Evolutionary conservation across 371 early-diverging fungal genomes (phyloP).

Genomic region (Conidiobolus incongruus): DNA sequence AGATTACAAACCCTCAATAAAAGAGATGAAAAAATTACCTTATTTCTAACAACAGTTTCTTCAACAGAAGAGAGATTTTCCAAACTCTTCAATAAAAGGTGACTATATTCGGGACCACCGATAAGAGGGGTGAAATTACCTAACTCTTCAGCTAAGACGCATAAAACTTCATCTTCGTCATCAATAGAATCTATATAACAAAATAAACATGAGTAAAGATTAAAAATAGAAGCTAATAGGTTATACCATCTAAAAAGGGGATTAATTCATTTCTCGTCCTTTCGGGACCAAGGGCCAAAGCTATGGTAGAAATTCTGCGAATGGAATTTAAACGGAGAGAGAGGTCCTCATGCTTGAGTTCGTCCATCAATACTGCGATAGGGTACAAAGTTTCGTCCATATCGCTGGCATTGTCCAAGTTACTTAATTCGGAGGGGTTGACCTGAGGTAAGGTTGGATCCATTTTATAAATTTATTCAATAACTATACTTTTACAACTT

Average conservation of each 20-base stretch:
- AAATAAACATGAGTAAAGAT: not conserved
- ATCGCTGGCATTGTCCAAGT: too few relatives aligned
- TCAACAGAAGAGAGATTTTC: slow-evolving; percentile 92
- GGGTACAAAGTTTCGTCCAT: slow-evolving; percentile 30
- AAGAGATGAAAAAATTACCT: slow-evolving; percentile 26
- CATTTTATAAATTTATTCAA: too few relatives aligned
- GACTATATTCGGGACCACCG: slow-evolving; percentile 70
- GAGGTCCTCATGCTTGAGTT: slow-evolving; percentile 93
- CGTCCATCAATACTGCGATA: slow-evolving; percentile 84
- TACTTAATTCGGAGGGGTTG: too few relatives aligned
- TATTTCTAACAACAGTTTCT: slow-evolving; percentile 89
- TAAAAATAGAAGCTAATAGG: too few relatives aligned
- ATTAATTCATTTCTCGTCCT: slow-evolving; percentile 87
- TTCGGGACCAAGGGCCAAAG: slow-evolving; percentile 83
- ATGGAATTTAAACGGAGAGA: slow-evolving; percentile 79
- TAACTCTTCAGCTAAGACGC: slow-evolving; percentile 82
- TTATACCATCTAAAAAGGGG: slow-evolving; percentile 93
- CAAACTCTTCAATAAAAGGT: slow-evolving; percentile 67
- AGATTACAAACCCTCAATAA: not conserved
- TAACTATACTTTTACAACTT: too few relatives aligned
- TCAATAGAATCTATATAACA: slow-evolving; percentile 80
- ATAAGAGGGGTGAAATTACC: slow-evolving; percentile 77
- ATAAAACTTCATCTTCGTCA: slow-evolving; percentile 89
- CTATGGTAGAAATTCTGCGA: slow-evolving; percentile 70
- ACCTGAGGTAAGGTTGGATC: too few relatives aligned